Conservation (phyloP, 805 yeast genomes). For the Sugiyamaella americana region DNA sequence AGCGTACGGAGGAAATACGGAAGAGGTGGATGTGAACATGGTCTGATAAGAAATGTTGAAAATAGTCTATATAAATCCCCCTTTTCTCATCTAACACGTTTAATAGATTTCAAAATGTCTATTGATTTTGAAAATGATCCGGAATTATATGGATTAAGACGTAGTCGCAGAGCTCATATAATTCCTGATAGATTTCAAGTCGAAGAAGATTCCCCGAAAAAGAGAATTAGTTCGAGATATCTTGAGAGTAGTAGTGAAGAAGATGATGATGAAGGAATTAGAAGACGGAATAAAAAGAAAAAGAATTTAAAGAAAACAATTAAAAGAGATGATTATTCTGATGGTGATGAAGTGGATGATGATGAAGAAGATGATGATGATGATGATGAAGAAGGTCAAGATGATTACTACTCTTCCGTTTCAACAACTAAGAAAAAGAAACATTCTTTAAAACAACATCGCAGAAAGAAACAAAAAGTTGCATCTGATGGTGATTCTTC, state of each 20-base stretch:
- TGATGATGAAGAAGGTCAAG: conserved; percentile 28
- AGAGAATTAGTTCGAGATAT: conserved; percentile 10
- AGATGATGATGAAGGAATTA: conserved; percentile 19
- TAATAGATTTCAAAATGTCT: background rate
- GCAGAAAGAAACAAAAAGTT: conserved; percentile 18
- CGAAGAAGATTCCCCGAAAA: conserved; percentile 16
- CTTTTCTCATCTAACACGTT: too few relatives aligned
- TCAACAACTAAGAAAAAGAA: conserved; percentile 9
- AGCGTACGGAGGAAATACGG: too few relatives aligned
- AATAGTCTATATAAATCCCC: too few relatives aligned
- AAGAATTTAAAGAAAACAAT: background rate
- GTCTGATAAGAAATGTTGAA: too few relatives aligned
- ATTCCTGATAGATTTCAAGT: conserved; percentile 28
- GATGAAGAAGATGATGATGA: conserved; percentile 27
- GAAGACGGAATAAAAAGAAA: conserved; percentile 25
- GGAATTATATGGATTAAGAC: conserved; percentile 39
- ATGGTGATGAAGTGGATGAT: conserved; percentile 17
- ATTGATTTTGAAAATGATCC: conserved; percentile 27
- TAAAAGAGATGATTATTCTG: background rate
- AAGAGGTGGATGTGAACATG: too few relatives aligned
- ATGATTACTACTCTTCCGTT: conserved; percentile 17
- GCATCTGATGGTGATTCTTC: background rate
- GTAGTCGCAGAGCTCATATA: conserved; percentile 34
- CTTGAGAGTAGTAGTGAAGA: conserved; percentile 23
- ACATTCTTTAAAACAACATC: conserved; percentile 21